These are phyloP conservation scores for Raphanus hybrid DNA, from an alignment of 441 rosid genomes.

Conservation along the genomic window DNA sequence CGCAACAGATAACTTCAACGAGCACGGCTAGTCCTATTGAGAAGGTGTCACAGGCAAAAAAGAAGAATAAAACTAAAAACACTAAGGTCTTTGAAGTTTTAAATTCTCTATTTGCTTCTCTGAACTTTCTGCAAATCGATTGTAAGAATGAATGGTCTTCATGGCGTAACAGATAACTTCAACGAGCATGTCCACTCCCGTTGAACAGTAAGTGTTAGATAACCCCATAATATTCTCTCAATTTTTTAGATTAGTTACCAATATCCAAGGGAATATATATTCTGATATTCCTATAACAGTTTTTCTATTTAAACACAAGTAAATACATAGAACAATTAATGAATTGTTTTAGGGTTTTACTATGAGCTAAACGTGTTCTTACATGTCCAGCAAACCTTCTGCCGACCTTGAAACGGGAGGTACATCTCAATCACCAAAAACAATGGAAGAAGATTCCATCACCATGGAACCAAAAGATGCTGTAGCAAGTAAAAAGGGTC, in stretches of 20 bases:
- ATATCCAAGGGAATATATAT: no score
- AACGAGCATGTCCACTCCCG: background rate
- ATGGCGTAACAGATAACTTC: conserved; percentile 24
- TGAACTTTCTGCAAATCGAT: background rate
- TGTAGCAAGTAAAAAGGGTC: conserved; percentile 9
- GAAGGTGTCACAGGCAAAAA: conserved; percentile 13
- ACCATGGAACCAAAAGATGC: conserved; percentile 13
- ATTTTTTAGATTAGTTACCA: no score
- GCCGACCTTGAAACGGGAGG: background rate
- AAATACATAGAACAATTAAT: no score
- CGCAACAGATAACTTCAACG: conserved; percentile 25
- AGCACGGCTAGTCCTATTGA: background rate
- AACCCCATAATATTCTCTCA: no score
- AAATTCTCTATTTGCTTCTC: conserved; percentile 12
- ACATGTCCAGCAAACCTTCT: conserved; percentile 15
- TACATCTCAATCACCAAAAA: conserved; percentile 1
- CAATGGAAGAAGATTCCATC: conserved; percentile 14
- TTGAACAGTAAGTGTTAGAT: no score
- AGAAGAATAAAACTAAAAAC: conserved; percentile 5
- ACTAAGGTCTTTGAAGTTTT: conserved; percentile 12
- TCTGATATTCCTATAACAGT: no score
- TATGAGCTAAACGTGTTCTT: conserved; percentile 2
- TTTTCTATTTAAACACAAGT: no score
- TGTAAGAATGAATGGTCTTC: conserved; percentile 17
- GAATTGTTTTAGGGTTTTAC: conserved; percentile 2